phyloP scores from a whole-genome alignment of 805 yeast species.

The Nakazawaea ishiwadae region DNA sequence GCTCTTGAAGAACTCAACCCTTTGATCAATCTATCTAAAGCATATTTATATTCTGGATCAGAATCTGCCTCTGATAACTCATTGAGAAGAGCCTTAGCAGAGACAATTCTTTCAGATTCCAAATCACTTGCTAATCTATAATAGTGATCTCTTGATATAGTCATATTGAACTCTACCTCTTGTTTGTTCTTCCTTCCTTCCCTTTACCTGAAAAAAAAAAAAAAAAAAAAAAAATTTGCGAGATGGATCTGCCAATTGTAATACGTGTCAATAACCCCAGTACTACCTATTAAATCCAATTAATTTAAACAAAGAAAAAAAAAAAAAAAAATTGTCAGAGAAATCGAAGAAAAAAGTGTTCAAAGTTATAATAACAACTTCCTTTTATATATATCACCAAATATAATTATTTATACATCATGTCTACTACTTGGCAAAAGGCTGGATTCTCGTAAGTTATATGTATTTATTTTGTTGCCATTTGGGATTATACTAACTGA shows the following conservation, averaged over 20 bases:
- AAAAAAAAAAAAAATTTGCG: neutral
- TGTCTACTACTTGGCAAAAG: conserved; percentile 50
- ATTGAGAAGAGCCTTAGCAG: conserved; percentile 62
- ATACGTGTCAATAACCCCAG: neutral
- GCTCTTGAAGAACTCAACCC: conserved; percentile 83
- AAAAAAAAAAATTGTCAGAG: conserved; percentile 3
- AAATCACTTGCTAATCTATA: conserved; percentile 74
- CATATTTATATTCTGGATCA: conserved; percentile 73
- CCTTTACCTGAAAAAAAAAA: neutral
- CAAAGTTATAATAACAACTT: too few species aligned
- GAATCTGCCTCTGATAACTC: conserved; percentile 45
- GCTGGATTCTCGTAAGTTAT: conserved; percentile 63
- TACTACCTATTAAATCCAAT: neutral
- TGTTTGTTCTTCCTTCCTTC: neutral
- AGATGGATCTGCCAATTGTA: neutral
- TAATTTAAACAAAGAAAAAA: conserved; percentile 8
- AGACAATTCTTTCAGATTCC: conserved; percentile 63
- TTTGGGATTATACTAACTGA: too few species aligned
- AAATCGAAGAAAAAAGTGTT: neutral
- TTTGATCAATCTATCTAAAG: conserved; percentile 68
- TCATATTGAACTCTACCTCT: conserved; percentile 24
- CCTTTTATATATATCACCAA: too few species aligned
- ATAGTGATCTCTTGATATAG: conserved; percentile 70
- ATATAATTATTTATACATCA: too few species aligned
- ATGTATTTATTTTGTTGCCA: neutral